Evolutionary conservation across 2,329 filamentous ascomycete species (phyloP).

Genomic region (Emydomyces testavorans): DNA sequence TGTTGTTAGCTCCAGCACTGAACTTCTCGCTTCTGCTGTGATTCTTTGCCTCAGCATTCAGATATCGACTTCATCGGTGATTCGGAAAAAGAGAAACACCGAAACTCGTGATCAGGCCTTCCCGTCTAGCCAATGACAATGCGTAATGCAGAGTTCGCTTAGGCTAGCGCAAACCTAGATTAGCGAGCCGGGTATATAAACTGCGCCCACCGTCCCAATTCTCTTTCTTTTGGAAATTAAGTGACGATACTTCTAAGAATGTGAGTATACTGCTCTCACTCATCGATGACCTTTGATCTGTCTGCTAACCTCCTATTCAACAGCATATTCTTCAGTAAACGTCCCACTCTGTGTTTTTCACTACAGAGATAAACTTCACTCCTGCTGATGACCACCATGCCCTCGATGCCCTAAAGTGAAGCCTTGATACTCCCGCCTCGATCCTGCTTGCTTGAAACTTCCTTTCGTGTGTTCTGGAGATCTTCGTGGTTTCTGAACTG

Average conservation of each 20-base stretch:
- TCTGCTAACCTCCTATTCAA: conserved; percentile 17
- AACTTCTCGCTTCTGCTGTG: no score
- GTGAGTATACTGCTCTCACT: conserved; percentile 13
- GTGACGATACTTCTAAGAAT: conserved; percentile 19
- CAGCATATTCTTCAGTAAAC: conserved; percentile 93
- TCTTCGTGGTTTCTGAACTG: conserved; percentile 18
- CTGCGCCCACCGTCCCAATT: neutral
- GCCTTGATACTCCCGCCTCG: conserved; percentile 44
- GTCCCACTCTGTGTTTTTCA: conserved; percentile 81
- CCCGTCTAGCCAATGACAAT: neutral
- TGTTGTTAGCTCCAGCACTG: no score
- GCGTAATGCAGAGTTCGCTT: neutral
- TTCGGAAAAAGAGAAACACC: no score
- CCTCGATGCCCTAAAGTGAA: conserved; percentile 87
- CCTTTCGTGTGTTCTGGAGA: neutral
- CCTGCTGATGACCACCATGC: conserved; percentile 83
- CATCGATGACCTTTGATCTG: neutral
- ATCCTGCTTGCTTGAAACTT: conserved; percentile 17
- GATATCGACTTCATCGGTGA: no score
- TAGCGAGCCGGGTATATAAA: neutral
- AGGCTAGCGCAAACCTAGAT: conserved; percentile 1
- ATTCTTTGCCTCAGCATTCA: no score
- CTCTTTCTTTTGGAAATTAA: conserved; percentile 12
- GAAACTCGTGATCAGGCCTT: neutral
- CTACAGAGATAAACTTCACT: conserved; percentile 83